A percentile compares a stretch with the other conserved stretches of the same genome.
Conservation (phyloP, 1,284 basidiomycete genomes). For the Ceraceosorus bombacis region DNA sequence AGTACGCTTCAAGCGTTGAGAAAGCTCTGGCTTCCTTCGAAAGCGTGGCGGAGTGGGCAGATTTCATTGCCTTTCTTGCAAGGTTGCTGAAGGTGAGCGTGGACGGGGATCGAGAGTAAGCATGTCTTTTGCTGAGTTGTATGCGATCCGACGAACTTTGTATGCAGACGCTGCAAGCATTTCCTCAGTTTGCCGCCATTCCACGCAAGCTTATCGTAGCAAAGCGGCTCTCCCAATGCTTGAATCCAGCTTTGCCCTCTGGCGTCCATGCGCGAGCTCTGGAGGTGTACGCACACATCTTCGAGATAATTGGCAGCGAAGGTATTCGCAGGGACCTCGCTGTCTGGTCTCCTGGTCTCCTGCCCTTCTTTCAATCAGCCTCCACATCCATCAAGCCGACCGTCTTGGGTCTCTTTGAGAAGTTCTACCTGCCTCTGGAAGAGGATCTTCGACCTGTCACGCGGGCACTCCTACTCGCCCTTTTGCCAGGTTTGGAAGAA, state of each 20-base stretch:
- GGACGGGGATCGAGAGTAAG: neutral
- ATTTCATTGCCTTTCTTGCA: slow-evolving; percentile 95
- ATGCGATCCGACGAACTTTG: neutral
- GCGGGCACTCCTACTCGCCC: slow-evolving; percentile 84
- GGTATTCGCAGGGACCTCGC: slow-evolving; percentile 79
- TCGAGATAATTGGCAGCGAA: slow-evolving; percentile 78
- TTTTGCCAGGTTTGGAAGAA: slow-evolving; percentile 74
- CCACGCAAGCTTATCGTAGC: slow-evolving; percentile 88
- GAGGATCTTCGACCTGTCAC: slow-evolving; percentile 74
- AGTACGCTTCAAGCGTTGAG: slow-evolving; percentile 84
- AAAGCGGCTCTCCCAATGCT: slow-evolving; percentile 88
- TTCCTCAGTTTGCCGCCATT: slow-evolving; percentile 87
- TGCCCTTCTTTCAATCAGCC: slow-evolving; percentile 97
- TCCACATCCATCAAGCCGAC: slow-evolving; percentile 62
- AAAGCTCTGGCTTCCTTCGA: slow-evolving; percentile 87
- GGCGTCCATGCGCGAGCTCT: slow-evolving; percentile 94
- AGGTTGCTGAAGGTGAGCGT: slow-evolving; percentile 75
- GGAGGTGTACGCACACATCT: slow-evolving; percentile 87
- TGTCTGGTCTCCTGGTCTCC: slow-evolving; percentile 90
- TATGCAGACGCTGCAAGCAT: slow-evolving; percentile 67
- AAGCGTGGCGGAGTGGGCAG: slow-evolving; percentile 97
- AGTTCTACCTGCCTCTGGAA: slow-evolving; percentile 71
- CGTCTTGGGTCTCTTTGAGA: slow-evolving; percentile 35
- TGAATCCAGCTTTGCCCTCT: slow-evolving; percentile 91
- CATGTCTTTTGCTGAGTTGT: slow-evolving; percentile 1